Percentiles rank a stretch among this genome's conserved stretches.
Conservation (phyloP, 768 basidiomycete species). For the Boletus rufocinnamomeus region DNA sequence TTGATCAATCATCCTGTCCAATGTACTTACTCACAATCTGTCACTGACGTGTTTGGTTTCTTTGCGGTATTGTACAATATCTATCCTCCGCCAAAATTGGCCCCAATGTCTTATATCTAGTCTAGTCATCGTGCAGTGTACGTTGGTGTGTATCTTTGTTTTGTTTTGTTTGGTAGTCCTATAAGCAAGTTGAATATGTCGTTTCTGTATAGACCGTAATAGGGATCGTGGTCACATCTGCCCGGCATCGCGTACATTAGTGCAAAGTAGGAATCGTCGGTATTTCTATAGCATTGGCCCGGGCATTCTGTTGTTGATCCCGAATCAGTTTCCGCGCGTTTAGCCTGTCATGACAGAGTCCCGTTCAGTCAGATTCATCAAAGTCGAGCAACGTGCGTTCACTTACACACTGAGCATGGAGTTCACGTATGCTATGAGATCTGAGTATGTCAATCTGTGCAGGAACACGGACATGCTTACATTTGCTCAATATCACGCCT, state of each 20-base stretch:
- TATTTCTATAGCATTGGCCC: slow-evolving; percentile 1
- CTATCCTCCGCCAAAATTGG: background rate
- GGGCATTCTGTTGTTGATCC: slow-evolving; percentile 7
- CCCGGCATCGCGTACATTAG: background rate
- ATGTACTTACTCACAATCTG: background rate
- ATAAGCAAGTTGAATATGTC: background rate
- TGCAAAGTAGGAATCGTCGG: slow-evolving; percentile 9
- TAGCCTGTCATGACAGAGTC: slow-evolving; percentile 6
- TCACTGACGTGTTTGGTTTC: slow-evolving; percentile 3
- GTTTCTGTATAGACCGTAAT: background rate
- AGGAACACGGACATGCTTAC: background rate
- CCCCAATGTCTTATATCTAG: background rate
- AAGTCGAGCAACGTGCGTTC: background rate
- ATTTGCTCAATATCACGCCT: slow-evolving; percentile 15
- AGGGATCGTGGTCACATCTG: background rate
- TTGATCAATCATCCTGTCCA: background rate
- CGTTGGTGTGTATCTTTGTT: background rate
- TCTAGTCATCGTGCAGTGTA: background rate
- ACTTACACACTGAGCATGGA: slow-evolving; percentile 28
- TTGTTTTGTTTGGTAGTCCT: background rate
- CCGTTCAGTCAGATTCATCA: background rate
- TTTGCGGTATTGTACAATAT: background rate
- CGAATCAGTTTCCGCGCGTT: slow-evolving; percentile 16
- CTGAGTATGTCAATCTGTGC: background rate
- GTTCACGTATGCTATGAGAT: slow-evolving; percentile 21